Evolutionary conservation across 495 filamentous ascomycete genomes (phyloP), one percentile per base, ranked within the genome.

Genomic region (Haplographium delicatum): DNA sequence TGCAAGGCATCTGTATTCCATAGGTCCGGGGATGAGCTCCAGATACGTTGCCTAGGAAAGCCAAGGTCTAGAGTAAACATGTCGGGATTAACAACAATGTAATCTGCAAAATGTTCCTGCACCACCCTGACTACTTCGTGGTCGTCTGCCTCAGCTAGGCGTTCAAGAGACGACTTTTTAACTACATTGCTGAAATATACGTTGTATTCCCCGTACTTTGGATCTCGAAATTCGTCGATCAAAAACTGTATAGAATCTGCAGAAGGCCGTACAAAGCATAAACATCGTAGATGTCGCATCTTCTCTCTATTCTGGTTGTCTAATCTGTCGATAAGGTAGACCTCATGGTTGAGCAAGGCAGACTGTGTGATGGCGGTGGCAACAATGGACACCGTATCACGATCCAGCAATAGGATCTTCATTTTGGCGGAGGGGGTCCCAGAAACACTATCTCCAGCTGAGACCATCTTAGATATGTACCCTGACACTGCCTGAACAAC

Each of bases 401-500:
- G 85, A 69, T 98, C 93, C 48, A 98, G 76, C 58, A 98, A 77
- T 46, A 98, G 73, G 59, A 96, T 91, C 83, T 98, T 98, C 93
- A 98, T 98, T 76, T 97, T 97, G 28, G 88, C 81, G 10, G 89
- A 85, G 34, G 87, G 78, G 30, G 79, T 75, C 40, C 82, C 82
- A 34, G 79, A 68, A 47, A 81, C 72, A 59, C 73, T 72, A 66
- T 95, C 89, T 64, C 91, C 91, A 55, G 82, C 82, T 37, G 88
- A 85, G 65, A 96, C 82, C 85, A 98, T 96, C 81, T 91, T 95
- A 65, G 88, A 85, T 75, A 98, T 84, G 76, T 97, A 98, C 70
- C 89, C 86, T 56, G 89, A 86, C 64, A 95, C 85, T 46, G 90
- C 87, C 60, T 89, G 82, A 50, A 94, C 86, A 61, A 96, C 81